phyloP scores from a whole-genome alignment of 352 stramenopile genomes.

The Blastocystis sp. region DNA sequence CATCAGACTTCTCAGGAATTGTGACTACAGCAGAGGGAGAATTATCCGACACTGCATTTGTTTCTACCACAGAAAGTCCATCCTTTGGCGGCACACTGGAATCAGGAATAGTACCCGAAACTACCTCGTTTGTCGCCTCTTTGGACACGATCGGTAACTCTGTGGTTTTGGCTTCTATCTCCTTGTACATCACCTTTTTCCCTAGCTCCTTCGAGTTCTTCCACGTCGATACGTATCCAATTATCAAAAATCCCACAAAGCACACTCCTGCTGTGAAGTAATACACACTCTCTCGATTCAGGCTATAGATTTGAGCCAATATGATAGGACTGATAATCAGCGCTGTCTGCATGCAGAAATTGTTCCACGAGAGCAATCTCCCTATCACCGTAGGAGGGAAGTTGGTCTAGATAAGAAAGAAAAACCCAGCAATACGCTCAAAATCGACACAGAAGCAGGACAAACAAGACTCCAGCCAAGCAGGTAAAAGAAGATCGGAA shows the following conservation, averaged over 20 bases:
- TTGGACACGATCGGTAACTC: too few species aligned
- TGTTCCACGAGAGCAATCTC: neutral
- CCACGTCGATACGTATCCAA: neutral
- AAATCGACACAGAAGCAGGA: constrained; percentile 8
- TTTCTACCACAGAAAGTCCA: too few species aligned
- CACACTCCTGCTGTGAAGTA: neutral
- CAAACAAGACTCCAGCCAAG: neutral
- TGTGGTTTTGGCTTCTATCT: neutral
- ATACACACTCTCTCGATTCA: neutral
- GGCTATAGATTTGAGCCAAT: neutral
- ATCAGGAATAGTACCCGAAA: too few species aligned
- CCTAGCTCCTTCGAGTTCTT: neutral
- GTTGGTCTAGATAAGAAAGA: neutral
- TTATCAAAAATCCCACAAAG: neutral
- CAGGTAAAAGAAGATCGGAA: neutral
- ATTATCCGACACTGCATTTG: too few species aligned
- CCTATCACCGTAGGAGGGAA: neutral
- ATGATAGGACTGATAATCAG: constrained; percentile 23
- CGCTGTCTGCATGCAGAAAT: constrained; percentile 19
- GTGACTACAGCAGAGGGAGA: too few species aligned
- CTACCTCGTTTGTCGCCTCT: too few species aligned
- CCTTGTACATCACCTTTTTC: neutral
- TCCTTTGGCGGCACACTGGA: too few species aligned
- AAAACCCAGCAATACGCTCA: neutral
- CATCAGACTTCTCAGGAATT: too few species aligned